Conservation (phyloP, 805 yeast species). For the Torulaspora delbrueckii region DNA sequence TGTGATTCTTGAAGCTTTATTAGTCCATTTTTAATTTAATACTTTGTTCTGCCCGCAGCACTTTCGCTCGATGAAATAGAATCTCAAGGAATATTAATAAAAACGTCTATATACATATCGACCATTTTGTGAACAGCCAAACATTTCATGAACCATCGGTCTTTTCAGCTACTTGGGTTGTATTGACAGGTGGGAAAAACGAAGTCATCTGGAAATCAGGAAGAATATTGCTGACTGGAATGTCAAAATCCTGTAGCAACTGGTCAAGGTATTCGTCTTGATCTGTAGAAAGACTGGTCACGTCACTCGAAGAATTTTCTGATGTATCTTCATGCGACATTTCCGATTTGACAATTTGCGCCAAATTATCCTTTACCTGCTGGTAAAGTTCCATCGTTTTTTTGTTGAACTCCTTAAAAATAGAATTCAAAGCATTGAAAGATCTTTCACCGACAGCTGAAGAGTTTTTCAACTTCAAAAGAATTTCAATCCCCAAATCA, state of each 20-base stretch:
- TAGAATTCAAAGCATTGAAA: slow-evolving; percentile 65
- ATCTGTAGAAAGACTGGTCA: background rate
- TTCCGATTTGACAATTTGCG: background rate
- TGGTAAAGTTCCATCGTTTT: slow-evolving; percentile 45
- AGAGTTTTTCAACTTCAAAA: slow-evolving; percentile 60
- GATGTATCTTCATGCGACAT: background rate
- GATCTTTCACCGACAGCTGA: slow-evolving; percentile 73
- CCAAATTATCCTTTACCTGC: slow-evolving; percentile 9
- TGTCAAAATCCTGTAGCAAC: slow-evolving; percentile 9
- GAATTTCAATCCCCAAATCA: slow-evolving; percentile 62
- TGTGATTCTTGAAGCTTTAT: too few relatives aligned
- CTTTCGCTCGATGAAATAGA: too few relatives aligned
- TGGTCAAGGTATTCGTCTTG: slow-evolving; percentile 7
- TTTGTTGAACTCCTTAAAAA: slow-evolving; percentile 71
- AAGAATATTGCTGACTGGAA: slow-evolving; percentile 9
- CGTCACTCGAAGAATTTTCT: background rate
- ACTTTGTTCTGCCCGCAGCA: too few relatives aligned
- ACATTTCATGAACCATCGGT: background rate
- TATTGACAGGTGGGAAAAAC: slow-evolving; percentile 5
- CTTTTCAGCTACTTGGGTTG: background rate
- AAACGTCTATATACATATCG: too few relatives aligned
- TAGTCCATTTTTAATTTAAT: too few relatives aligned
- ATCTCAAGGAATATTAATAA: too few relatives aligned
- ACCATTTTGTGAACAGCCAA: too few relatives aligned
- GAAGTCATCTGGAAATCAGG: slow-evolving; percentile 12